These are phyloP conservation scores for Cytospora chrysosperma DNA, from an alignment of 2,329 filamentous ascomycete genomes.

Conservation along the genomic window DNA sequence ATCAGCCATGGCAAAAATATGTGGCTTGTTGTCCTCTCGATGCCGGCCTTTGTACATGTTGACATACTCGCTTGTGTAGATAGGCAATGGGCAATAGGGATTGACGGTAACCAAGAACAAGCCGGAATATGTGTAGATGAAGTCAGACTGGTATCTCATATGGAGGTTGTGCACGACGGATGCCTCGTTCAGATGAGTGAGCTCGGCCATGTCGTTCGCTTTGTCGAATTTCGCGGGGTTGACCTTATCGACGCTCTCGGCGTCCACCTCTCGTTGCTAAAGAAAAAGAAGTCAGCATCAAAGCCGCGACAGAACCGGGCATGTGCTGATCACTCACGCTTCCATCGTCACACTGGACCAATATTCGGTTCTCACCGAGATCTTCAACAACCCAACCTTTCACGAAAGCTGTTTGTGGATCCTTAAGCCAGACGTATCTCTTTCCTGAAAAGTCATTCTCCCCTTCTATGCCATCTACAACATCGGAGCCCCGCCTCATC, in stretches of 20 bases:
- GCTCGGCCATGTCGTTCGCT: conserved; percentile 97
- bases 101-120: conserved; percentile 97
- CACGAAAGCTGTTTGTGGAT: conserved; percentile 83
- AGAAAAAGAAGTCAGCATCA: conserved; percentile 26
- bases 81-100: conserved; percentile 90
- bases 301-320: background rate
- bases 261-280: conserved; percentile 84
- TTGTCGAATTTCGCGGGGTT: conserved; percentile 99
- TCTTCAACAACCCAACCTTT: conserved; percentile 92
- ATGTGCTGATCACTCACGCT: conserved; percentile 57
- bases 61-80: conserved; percentile 95
- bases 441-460: conserved; percentile 99
- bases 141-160: conserved; percentile 89
- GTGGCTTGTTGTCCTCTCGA: conserved; percentile 91
- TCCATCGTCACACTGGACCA: conserved; percentile 93
- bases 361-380: conserved; percentile 62
- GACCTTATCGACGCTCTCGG: conserved; percentile 93
- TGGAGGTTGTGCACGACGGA: conserved; percentile 97
- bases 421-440: conserved; percentile 95
- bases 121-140: conserved; percentile 98
- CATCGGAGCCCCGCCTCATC: conserved; percentile 56
- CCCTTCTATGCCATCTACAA: conserved; percentile 77
- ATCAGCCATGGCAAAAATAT: conserved; percentile 97
- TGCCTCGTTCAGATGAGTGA: conserved; percentile 96
- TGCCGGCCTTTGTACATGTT: conserved; percentile 95